Percentiles rank a stretch among this genome's conserved stretches.
Evolutionary conservation across 2,329 filamentous ascomycete genomes (phyloP).

Genomic region (Sporothrix brunneoviolacea): DNA sequence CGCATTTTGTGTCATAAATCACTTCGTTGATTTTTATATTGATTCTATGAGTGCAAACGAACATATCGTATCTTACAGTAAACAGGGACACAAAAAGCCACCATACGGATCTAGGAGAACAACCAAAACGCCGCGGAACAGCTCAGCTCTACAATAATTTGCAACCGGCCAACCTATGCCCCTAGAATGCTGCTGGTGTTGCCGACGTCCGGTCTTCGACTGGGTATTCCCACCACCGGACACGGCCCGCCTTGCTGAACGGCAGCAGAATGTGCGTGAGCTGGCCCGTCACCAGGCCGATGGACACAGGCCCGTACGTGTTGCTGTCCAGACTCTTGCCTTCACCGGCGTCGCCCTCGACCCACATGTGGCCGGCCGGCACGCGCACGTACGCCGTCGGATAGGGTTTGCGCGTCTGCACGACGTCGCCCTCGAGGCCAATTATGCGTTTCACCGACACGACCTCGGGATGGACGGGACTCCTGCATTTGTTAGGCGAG

Average conservation of each 20-base stretch:
- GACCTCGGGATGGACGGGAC: constrained; percentile 61
- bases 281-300: constrained; percentile 66
- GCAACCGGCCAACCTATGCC: no score
- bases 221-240: constrained; percentile 51
- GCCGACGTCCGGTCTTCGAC: constrained; percentile 12
- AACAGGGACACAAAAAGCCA: no score
- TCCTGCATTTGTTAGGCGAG: constrained; percentile 38
- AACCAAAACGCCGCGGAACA: no score
- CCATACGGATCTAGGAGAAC: no score
- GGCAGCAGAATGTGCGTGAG: constrained; percentile 70
- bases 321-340: constrained; percentile 76
- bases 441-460: constrained; percentile 77
- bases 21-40: no score
- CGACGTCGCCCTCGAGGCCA: constrained; percentile 70
- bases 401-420: constrained; percentile 59
- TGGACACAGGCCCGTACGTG: constrained; percentile 77
- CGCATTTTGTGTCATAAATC: no score
- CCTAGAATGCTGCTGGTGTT: no score
- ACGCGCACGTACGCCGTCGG: constrained; percentile 53
- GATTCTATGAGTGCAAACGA: neutral
- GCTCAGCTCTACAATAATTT: no score
- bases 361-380: constrained; percentile 83
- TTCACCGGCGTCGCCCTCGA: constrained; percentile 79
- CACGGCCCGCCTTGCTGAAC: constrained; percentile 48
- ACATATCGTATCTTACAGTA: no score